Base-by-base conservation (phyloP, 1,284 basidiomycete genomes). In the Papiliotrema terrestris region DNA sequence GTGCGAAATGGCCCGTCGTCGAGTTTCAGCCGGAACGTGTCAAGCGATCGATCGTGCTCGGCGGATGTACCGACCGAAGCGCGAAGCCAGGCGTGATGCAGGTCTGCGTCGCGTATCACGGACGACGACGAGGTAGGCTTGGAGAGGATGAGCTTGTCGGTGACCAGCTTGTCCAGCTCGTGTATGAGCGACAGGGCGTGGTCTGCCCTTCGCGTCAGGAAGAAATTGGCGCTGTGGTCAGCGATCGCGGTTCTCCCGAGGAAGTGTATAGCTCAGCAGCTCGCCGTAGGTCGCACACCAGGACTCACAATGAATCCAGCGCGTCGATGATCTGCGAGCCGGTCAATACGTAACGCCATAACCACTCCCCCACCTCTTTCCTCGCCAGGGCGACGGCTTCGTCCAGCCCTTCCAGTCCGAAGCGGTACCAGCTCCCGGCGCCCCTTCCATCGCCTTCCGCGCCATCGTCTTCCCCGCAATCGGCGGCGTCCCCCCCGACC, bases 341-440 rank as follows among this genome's bases (percentile, higher is more conserved):
- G 1, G 90, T 94, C 51, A 95, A 79, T 32, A 95, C 86, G 66
- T 92, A 90, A 32, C 84, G 77, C 90, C 92, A 95, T 2, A 95
- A 79, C 91, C 91, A 95, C 74, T 72, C 56, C 71, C 74, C 14
- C 72, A 63, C 29, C 69, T 72, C 6, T 56, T 64, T 29, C 71
- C 69, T 42, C 3, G 60, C 52, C 14, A 56, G 52, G n/a, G 51
- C 53, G 1, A 65, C 58, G 17, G 19, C 29, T 20, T 25, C 19
- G 25, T 35, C 37, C 9, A 57, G 49, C 1, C 23, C 43, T 5
- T 20, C 51, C 11, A 64, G 59, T 60, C 43, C 19, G 6, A 8
- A 22, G 17, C 17, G 39, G 4, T 5, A 5, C 17, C 17, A 41
- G 74, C 72, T 56, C 72, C 74, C 14, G 73, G 61, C 26, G 69